A percentile compares a stretch with the other conserved stretches of the same genome.
phyloP scores from a whole-genome alignment of 139 green algal genomes.

The Eudorina sp. region DNA sequence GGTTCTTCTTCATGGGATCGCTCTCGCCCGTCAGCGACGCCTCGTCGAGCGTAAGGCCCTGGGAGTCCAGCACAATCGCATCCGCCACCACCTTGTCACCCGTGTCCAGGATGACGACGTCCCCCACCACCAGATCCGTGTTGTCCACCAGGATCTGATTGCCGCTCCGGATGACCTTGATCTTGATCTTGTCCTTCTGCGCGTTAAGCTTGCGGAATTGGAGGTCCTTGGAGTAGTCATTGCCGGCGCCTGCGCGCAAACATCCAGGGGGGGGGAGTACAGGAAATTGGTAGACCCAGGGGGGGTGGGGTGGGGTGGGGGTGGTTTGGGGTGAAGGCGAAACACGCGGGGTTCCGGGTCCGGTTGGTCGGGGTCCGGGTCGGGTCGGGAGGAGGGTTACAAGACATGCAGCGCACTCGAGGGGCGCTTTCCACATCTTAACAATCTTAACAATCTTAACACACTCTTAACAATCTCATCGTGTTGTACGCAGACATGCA shows the following conservation, averaged over 20 bases:
- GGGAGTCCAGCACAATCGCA: constrained; percentile 10
- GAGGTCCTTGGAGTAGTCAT: constrained; percentile 96
- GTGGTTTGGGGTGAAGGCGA: no score
- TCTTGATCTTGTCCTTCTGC: constrained; percentile 88
- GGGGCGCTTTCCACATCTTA: no score
- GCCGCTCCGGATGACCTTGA: constrained; percentile 61
- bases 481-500: no score
- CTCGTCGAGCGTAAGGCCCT: constrained; percentile 82
- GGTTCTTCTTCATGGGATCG: constrained; percentile 88
- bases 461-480: no score
- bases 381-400: no score
- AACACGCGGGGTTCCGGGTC: no score
- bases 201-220: constrained; percentile 96
- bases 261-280: no score
- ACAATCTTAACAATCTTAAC: no score
- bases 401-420: no score
- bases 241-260: constrained; percentile 88
- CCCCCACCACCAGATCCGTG: constrained; percentile 90
- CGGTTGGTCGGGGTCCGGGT: no score
- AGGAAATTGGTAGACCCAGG: no score
- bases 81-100: constrained; percentile 83
- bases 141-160: constrained; percentile 55
- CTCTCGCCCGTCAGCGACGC: constrained; percentile 93
- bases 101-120: constrained; percentile 89
- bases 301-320: no score